These are phyloP conservation scores for Nothophoma quercina DNA, from an alignment of 2,329 filamentous ascomycete genomes.

Conservation along the genomic window DNA sequence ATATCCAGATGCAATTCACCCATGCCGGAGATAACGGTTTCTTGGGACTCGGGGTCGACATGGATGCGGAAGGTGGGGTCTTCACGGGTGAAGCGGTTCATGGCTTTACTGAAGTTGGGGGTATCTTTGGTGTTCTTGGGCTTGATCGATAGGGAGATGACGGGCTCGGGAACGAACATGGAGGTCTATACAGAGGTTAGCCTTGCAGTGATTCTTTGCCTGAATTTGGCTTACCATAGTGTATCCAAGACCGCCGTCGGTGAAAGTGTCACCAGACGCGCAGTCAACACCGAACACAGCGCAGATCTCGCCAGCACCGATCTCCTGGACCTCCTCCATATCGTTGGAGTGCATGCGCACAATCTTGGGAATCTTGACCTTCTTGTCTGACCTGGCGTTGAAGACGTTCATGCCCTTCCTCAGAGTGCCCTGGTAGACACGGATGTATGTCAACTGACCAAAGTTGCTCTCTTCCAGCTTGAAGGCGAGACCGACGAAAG, in stretches of 20 bases:
- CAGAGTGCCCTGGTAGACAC: constrained; percentile 93
- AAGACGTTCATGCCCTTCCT: constrained; percentile 89
- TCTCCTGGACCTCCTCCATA: constrained; percentile 94
- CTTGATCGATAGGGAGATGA: constrained; percentile 97
- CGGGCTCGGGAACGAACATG: constrained; percentile 97
- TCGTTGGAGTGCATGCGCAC: constrained; percentile 99
- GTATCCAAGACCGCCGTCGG: constrained; percentile 89
- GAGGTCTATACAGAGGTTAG: constrained; percentile 64
- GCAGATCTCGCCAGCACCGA: constrained; percentile 96
- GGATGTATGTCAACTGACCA: constrained; percentile 96
- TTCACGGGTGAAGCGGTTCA: constrained; percentile 98
- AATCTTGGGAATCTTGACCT: constrained; percentile 94
- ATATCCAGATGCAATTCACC: constrained; percentile 96
- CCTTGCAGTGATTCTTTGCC: constrained; percentile 1
- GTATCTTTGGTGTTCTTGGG: constrained; percentile 92
- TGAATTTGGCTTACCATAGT: constrained; percentile 68
- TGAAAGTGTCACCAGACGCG: constrained; percentile 97
- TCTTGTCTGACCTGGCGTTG: constrained; percentile 94
- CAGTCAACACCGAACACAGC: constrained; percentile 98
- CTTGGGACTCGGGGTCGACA: constrained; percentile 88
- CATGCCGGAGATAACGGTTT: constrained; percentile 99
- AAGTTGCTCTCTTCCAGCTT: constrained; percentile 99
- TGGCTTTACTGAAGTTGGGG: constrained; percentile 96
- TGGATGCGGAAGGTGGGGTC: constrained; percentile 97
- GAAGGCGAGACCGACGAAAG: constrained; percentile 95